Percentiles rank a stretch among this genome's conserved stretches.
phyloP scores from a whole-genome alignment of 306 rosid species.

The Vicia faba region DNA sequence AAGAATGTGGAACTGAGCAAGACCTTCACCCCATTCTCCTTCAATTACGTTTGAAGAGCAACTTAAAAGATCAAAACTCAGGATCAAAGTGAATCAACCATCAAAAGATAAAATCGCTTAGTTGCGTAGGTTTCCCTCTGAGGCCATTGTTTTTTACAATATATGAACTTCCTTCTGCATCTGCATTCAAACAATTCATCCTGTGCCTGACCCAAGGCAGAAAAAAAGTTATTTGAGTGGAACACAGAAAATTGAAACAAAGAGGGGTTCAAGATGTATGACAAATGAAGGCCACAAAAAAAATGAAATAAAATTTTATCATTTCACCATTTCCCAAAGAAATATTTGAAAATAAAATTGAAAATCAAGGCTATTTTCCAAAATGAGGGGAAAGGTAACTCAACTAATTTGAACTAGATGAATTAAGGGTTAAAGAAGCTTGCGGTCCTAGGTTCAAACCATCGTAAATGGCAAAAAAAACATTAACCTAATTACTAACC shows the following conservation, averaged over 20 bases:
- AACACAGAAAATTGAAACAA: background rate
- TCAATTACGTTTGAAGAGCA: constrained; percentile 11
- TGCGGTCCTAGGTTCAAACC: too few species aligned
- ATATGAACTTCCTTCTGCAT: constrained; percentile 61
- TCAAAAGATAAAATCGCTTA: constrained; percentile 85
- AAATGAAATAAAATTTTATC: background rate
- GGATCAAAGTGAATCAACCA: constrained; percentile 30
- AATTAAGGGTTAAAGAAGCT: too few species aligned
- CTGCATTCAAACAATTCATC: constrained; percentile 83
- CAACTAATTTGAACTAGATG: too few species aligned
- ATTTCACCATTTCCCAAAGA: background rate
- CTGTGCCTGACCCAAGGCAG: constrained; percentile 66
- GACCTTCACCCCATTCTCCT: constrained; percentile 16
- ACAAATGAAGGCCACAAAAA: background rate
- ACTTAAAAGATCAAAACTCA: constrained; percentile 5
- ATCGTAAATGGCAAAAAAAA: too few species aligned
- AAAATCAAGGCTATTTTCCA: background rate
- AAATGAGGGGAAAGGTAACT: too few species aligned
- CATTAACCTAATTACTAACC: too few species aligned
- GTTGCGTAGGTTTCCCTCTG: constrained; percentile 44
- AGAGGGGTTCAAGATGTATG: background rate
- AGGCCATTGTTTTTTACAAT: constrained; percentile 48
- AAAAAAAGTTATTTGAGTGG: constrained; percentile 11
- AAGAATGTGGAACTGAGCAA: constrained; percentile 16
- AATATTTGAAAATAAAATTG: background rate